Evolutionary conservation across 1,284 basidiomycete species (phyloP).

Genomic region (Blastosporella zonata): DNA sequence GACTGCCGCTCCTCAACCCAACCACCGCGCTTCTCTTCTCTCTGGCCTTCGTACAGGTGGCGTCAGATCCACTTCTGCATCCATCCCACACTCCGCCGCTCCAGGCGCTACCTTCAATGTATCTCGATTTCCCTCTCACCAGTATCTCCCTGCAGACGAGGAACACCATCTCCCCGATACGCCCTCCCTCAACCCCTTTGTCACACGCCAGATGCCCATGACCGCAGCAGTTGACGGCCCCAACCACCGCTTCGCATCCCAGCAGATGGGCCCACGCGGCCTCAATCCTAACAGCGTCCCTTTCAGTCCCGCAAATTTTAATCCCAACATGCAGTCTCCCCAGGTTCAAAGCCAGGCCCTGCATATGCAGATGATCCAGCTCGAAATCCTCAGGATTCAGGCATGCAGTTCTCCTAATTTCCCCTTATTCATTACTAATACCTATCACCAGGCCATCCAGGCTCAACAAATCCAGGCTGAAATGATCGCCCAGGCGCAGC

Average conservation of each 20-base stretch:
- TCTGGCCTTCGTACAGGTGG: constrained; percentile 82
- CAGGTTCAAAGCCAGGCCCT: constrained; percentile 55
- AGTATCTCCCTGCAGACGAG: constrained; percentile 45
- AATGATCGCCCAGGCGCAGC: constrained; percentile 54
- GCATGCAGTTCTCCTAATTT: constrained; percentile 34
- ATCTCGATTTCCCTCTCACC: constrained; percentile 45
- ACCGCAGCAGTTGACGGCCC: constrained; percentile 68
- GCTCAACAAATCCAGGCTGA: constrained; percentile 49
- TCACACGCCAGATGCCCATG: constrained; percentile 46
- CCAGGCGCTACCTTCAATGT: constrained; percentile 61
- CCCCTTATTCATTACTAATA: constrained; percentile 13
- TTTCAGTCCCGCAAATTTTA: constrained; percentile 51
- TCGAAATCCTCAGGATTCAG: constrained; percentile 78
- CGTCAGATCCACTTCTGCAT: constrained; percentile 65
- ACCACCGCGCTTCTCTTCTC: constrained; percentile 76
- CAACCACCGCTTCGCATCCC: constrained; percentile 60
- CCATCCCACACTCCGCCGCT: constrained; percentile 66
- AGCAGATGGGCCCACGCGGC: constrained; percentile 48
- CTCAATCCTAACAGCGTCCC: constrained; percentile 58
- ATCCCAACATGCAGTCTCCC: constrained; percentile 40
- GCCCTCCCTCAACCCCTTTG: constrained; percentile 40
- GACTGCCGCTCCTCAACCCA: constrained; percentile 56
- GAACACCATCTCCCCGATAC: constrained; percentile 59
- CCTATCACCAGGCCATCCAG: constrained; percentile 38
- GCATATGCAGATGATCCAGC: constrained; percentile 79